Conservation (phyloP, 2,329 filamentous ascomycete species). For the Arthrobotrys entomopaga region DNA sequence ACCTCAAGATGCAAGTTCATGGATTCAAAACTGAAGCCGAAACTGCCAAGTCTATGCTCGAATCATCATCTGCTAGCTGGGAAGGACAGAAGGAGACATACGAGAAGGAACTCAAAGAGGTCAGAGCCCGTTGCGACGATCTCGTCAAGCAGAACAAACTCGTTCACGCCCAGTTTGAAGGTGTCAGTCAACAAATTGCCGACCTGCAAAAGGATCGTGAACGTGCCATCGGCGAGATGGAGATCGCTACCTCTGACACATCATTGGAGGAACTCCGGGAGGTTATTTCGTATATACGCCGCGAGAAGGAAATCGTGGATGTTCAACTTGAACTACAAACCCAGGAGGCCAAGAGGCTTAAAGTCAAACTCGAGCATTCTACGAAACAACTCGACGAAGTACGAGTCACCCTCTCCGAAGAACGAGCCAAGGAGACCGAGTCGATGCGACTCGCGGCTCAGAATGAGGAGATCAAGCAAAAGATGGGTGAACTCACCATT, state of each 20-base stretch:
- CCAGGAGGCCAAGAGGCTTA: constrained; percentile 86
- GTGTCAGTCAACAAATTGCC: constrained; percentile 80
- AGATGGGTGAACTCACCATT: constrained; percentile 92
- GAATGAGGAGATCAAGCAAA: constrained; percentile 91
- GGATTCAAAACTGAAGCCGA: constrained; percentile 83
- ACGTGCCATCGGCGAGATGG: constrained; percentile 66
- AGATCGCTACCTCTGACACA: constrained; percentile 69
- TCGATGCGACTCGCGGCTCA: constrained; percentile 77
- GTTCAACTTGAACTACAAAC: constrained; percentile 92
- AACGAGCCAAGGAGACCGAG: constrained; percentile 80
- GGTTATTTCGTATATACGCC: constrained; percentile 87
- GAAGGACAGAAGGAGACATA: constrained; percentile 80
- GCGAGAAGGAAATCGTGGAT: constrained; percentile 97
- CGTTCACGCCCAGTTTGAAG: constrained; percentile 87
- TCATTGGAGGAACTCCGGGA: constrained; percentile 83
- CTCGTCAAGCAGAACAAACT: constrained; percentile 88
- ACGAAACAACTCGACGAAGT: constrained; percentile 89
- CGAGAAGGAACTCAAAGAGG: constrained; percentile 82
- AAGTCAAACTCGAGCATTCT: constrained; percentile 87
- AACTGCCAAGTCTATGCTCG: constrained; percentile 79
- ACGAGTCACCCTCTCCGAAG: constrained; percentile 87
- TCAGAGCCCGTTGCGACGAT: constrained; percentile 82
- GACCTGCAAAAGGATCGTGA: constrained; percentile 79
- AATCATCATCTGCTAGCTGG: constrained; percentile 88
- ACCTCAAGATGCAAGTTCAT: constrained; percentile 80